Evolutionary conservation across 2,329 filamentous ascomycete genomes (phyloP).

Genomic region (Phoma sp.): DNA sequence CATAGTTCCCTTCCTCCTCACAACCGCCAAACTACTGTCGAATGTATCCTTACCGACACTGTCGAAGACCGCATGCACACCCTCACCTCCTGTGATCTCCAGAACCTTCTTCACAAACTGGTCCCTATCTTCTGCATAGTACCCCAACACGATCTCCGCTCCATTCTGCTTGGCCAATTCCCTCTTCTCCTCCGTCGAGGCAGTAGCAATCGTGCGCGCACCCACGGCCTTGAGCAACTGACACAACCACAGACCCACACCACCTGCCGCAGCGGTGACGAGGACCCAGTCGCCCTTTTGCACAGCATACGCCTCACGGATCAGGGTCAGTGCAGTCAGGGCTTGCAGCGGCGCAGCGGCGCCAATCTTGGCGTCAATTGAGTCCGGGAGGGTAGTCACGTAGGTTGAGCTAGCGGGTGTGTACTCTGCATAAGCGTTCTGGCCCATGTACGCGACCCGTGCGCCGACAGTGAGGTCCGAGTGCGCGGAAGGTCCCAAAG

Average conservation of each 20-base stretch:
- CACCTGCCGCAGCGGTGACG: constrained; percentile 84
- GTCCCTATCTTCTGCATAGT: constrained; percentile 59
- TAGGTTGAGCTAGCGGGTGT: constrained; percentile 59
- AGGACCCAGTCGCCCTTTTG: constrained; percentile 80
- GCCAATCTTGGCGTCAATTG: constrained; percentile 65
- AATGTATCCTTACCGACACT: constrained; percentile 86
- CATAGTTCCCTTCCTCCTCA: constrained; percentile 78
- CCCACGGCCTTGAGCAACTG: constrained; percentile 76
- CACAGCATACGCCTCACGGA: constrained; percentile 74
- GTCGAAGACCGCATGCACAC: constrained; percentile 81
- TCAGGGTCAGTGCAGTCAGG: constrained; percentile 79
- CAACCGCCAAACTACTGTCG: constrained; percentile 74
- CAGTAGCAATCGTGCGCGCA: constrained; percentile 80
- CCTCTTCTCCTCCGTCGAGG: constrained; percentile 74
- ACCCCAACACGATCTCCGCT: constrained; percentile 75
- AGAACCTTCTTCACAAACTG: constrained; percentile 58
- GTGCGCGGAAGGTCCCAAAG: constrained; percentile 60
- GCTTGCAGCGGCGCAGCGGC: constrained; percentile 79
- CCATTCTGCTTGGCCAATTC: constrained; percentile 72
- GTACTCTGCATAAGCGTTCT: constrained; percentile 65
- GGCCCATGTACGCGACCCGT: constrained; percentile 72
- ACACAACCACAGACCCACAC: constrained; percentile 71
- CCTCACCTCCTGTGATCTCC: constrained; percentile 73
- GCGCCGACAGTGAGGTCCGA: constrained; percentile 69
- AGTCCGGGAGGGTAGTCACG: constrained; percentile 68